Evolutionary conservation across 2,329 filamentous ascomycete genomes (phyloP).

Genomic region (Sarocladium strictum): DNA sequence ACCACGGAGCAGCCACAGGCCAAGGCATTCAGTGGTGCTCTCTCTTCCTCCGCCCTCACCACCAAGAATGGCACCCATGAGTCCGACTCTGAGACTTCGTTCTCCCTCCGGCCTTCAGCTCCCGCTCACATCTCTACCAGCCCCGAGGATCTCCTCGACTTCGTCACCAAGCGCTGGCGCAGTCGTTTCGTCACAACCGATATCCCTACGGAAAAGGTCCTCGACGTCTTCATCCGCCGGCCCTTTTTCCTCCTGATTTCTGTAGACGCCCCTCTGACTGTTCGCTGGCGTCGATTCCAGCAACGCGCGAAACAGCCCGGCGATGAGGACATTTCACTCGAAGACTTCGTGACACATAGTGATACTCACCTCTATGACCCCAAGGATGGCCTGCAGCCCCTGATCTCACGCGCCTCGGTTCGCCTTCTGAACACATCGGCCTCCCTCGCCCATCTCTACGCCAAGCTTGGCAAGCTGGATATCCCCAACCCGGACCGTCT

Average conservation of each 20-base stretch:
- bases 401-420: constrained; percentile 77
- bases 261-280: constrained; percentile 79
- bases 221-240: constrained; percentile 70
- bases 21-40: constrained; percentile 18
- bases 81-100: constrained; percentile 19
- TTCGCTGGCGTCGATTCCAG: constrained; percentile 75
- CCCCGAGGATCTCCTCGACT: constrained; percentile 67
- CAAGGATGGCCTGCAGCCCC: constrained; percentile 58
- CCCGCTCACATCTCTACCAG: constrained; percentile 47
- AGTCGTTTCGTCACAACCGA: constrained; percentile 82
- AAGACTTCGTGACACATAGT: constrained; percentile 50
- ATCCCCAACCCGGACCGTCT: constrained; percentile 74
- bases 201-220: constrained; percentile 63
- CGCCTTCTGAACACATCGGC: constrained; percentile 80
- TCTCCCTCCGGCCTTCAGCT: constrained; percentile 17
- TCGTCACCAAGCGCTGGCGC: constrained; percentile 79
- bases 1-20: no score
- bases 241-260: constrained; percentile 93
- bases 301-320: constrained; percentile 18
- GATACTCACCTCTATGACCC: constrained; percentile 74
- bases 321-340: constrained; percentile 34
- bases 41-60: constrained; percentile 21
- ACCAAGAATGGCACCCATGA: constrained; percentile 19
- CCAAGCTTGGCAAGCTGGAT: constrained; percentile 66
- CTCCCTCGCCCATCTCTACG: constrained; percentile 64